Evolutionary conservation across 2,329 filamentous ascomycete species (phyloP).

Genomic region (Hypoxylon sp.): DNA sequence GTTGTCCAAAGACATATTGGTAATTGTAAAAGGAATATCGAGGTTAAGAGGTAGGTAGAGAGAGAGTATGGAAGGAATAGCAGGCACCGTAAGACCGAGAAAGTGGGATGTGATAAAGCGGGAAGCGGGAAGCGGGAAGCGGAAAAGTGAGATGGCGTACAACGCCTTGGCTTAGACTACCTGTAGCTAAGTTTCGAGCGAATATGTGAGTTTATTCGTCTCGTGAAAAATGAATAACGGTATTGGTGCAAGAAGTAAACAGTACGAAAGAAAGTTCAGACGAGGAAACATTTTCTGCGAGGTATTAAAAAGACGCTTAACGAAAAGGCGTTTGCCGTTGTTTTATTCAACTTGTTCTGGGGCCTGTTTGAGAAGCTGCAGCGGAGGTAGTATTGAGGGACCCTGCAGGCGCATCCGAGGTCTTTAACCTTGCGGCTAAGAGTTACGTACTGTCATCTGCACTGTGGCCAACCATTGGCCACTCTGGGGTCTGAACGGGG

Average conservation of each 20-base stretch:
- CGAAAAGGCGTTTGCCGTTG: constrained; percentile 26
- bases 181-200: not conserved
- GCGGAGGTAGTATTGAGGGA: constrained; percentile 29
- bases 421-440: constrained; percentile 35
- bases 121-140: not conserved
- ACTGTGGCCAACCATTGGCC: constrained; percentile 25
- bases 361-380: constrained; percentile 42
- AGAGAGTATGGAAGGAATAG: too few species aligned
- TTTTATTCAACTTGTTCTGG: constrained; percentile 24
- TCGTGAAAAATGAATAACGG: constrained; percentile 1
- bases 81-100: not conserved
- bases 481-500: constrained; percentile 13
- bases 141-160: constrained; percentile 14
- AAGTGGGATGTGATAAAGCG: constrained; percentile 2
- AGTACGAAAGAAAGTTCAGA: constrained; percentile 8
- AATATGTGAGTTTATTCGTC: not conserved
- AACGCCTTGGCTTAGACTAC: constrained; percentile 5
- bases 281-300: constrained; percentile 19
- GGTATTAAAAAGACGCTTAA: constrained; percentile 26
- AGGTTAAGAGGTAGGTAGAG: not conserved
- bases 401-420: constrained; percentile 30
- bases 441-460: constrained; percentile 29
- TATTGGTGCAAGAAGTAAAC: not conserved
- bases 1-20: constrained; percentile 43
- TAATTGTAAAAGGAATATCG: not conserved